Evolutionary conservation across 805 yeast genomes (phyloP).

Genomic region (Candida dajiaensis): DNA sequence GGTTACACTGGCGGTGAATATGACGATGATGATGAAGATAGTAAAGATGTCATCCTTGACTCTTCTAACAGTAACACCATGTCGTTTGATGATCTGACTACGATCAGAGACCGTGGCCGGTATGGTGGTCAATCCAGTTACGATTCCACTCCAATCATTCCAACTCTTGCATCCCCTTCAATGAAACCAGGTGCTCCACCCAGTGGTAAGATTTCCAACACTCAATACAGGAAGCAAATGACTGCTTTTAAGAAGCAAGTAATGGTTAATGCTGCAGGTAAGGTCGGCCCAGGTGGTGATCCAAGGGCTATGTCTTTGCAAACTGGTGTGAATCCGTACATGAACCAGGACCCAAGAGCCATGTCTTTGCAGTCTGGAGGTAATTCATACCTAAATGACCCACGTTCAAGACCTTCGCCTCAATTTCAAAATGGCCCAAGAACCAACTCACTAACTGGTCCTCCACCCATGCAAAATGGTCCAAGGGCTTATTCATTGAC

Average conservation of each 20-base stretch:
- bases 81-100: constrained; percentile 60
- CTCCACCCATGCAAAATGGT: constrained; percentile 1
- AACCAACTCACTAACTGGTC: constrained; percentile 16
- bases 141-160: constrained; percentile 72
- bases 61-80: constrained; percentile 32
- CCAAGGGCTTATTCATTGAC: constrained; percentile 21
- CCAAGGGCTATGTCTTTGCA: constrained; percentile 44
- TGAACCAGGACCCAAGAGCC: constrained; percentile 22
- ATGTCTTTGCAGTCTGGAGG: constrained; percentile 33
- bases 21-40: constrained; percentile 32
- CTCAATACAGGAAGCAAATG: constrained; percentile 65
- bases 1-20: constrained; percentile 25
- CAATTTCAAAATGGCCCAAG: constrained; percentile 9
- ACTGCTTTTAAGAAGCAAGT: constrained; percentile 61
- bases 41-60: constrained; percentile 29
- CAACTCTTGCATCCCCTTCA: constrained; percentile 45
- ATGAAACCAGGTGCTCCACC: constrained; percentile 7
- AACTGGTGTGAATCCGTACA: constrained; percentile 19
- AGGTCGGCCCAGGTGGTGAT: constrained; percentile 25
- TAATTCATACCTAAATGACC: constrained; percentile 21
- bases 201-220: constrained; percentile 34
- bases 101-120: constrained; percentile 60
- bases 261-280: constrained; percentile 38
- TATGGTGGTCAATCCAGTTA: constrained; percentile 43
- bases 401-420: constrained; percentile 16